A percentile compares a stretch with the other conserved stretches of the same genome.
Conservation (phyloP, 2,329 filamentous ascomycete genomes). For the Monilinia laxa region DNA sequence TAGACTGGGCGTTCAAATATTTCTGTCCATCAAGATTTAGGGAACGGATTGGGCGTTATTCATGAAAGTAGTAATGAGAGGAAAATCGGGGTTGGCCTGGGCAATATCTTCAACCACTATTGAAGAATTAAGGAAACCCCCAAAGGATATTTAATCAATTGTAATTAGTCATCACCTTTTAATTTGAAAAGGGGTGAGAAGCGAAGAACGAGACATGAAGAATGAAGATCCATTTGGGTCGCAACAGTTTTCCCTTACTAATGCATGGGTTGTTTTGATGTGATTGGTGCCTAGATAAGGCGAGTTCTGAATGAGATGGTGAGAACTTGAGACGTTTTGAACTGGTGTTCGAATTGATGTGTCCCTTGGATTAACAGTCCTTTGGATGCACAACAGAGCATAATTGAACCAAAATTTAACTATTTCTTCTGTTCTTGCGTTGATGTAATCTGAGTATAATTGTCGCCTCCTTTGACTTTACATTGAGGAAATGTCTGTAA, state of each 20-base stretch:
- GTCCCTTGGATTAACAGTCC: too few relatives aligned
- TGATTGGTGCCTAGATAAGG: not conserved
- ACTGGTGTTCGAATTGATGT: too few relatives aligned
- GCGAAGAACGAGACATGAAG: constrained; percentile 6
- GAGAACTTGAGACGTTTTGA: too few relatives aligned
- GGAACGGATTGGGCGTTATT: constrained; percentile 10
- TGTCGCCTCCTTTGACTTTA: too few relatives aligned
- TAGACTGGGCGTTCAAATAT: constrained; percentile 16
- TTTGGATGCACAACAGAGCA: too few relatives aligned
- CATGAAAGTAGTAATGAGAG: constrained; percentile 12
- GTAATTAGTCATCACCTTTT: constrained; percentile 13
- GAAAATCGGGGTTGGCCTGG: not conserved
- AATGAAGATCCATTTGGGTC: constrained; percentile 1
- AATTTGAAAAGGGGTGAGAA: constrained; percentile 1
- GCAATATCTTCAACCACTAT: not conserved
- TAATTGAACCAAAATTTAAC: too few relatives aligned
- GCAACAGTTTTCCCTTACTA: not conserved
- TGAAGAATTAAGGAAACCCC: not conserved
- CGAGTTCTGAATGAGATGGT: not conserved
- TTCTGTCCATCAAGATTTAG: constrained; percentile 19
- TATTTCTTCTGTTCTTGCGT: too few relatives aligned
- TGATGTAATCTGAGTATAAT: too few relatives aligned
- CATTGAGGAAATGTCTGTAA: too few relatives aligned
- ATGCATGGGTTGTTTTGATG: not conserved
- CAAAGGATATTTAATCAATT: constrained; percentile 13